phyloP scores from a whole-genome alignment of 2,329 filamentous ascomycete species.

The Immersiporthe knoxdaviesiana region DNA sequence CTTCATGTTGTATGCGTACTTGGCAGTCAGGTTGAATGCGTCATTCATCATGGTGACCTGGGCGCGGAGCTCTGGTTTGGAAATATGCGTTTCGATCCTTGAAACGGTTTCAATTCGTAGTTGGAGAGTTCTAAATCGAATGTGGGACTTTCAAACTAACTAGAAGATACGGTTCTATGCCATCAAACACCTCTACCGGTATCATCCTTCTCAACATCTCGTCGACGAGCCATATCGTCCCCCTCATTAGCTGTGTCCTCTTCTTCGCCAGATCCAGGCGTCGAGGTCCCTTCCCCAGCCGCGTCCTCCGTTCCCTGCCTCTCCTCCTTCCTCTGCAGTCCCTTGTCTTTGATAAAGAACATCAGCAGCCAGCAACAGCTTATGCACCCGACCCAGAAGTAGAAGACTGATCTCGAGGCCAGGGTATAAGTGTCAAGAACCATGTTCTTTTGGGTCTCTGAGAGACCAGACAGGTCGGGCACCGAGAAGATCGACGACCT shows the following conservation, averaged over 20 bases:
- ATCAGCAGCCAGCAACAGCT: constrained; percentile 21
- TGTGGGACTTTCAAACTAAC: too few relatives aligned
- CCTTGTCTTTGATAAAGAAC: constrained; percentile 27
- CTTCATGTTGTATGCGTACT: too few relatives aligned
- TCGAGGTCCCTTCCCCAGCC: constrained; percentile 3
- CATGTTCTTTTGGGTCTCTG: constrained; percentile 30
- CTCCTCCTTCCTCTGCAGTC: constrained; percentile 26
- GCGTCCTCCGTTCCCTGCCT: neutral
- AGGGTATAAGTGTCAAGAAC: constrained; percentile 25
- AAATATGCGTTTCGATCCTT: too few relatives aligned
- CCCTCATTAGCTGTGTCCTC: neutral
- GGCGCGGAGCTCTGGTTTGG: too few relatives aligned
- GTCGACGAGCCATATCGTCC: constrained; percentile 5
- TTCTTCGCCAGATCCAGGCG: constrained; percentile 12
- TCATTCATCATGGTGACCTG: too few relatives aligned
- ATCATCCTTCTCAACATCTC: constrained; percentile 5
- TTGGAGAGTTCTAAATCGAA: too few relatives aligned
- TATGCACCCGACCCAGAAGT: constrained; percentile 27
- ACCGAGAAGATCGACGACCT: constrained; percentile 43
- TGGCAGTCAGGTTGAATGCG: too few relatives aligned
- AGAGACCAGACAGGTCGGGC: constrained; percentile 40
- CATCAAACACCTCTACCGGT: too few relatives aligned
- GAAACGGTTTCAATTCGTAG: too few relatives aligned
- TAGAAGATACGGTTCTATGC: too few relatives aligned
- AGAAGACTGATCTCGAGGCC: constrained; percentile 28